Evolutionary conservation across 768 basidiomycete genomes (phyloP), one percentile per base, ranked within the genome.

Genomic region (Pulveroboletus sp.): DNA sequence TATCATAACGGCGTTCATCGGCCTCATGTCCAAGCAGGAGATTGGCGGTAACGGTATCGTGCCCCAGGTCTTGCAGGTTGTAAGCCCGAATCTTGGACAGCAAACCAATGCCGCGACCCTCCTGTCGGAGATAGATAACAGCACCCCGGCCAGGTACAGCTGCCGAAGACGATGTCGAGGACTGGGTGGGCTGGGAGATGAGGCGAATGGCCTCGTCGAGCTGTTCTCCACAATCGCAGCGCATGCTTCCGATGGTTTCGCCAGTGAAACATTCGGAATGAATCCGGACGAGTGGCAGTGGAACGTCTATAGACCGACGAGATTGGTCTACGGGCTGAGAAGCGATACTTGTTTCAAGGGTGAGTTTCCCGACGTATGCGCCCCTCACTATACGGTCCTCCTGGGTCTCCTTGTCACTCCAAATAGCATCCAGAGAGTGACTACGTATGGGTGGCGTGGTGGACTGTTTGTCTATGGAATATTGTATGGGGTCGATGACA

Each of bases 211-310:
- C 93, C 65, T 97, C 95, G 70, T 98, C 94, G 5, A 99, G 78
- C 68, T 99, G 96, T 69, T 98, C 94, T 13, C 96, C 96, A 63
- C 96, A 99, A 68, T 99, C 96, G 64, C 96, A 99, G 27, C 96
- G 86, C 89, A 96, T 93, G 75, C 93, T 85, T 23, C 96, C 96
- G 50, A 98, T 82, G 8, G 94, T 98, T 69, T 98, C 96, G 24
- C 96, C 96, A 0, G 96, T 99, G 71, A 93, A 98, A 68, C 96
- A 99, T 68, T 99, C 96, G 24, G 93, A 96, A 69, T 99, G 96
- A 43, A 99, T 92, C 32, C 96, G 85, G 37, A 99, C 83, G 44
- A 98, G 80, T 0, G 96, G 93, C 0, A 85, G 70, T 2, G 87
- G 87, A 30, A 85, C 64, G 49, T 73, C 58, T 20, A 47, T 11